Base-by-base conservation (phyloP, 441 rosid genomes). In the Syzygium syzygioides region DNA sequence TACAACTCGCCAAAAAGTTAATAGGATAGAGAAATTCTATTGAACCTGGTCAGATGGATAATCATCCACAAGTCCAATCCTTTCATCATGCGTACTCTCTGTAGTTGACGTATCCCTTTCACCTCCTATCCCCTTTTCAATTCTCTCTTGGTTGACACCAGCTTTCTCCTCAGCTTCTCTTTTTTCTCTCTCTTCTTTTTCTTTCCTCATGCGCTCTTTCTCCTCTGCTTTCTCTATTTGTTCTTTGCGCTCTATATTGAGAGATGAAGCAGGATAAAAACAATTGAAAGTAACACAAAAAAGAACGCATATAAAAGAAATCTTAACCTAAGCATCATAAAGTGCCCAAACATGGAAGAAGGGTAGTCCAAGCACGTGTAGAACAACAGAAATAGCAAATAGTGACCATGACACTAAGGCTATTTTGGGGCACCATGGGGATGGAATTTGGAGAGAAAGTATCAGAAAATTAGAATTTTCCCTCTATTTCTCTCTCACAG, bases 1-100 rank as follows among this genome's bases (percentile, higher is more conserved):
- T 37, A 71, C 83, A 37, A 37, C n/a, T 37, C 1, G 9, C 1
- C 5, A 71, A 71, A 71, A 71, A 20, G n/a, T 37, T 37, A 12
- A 71, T 20, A 71, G 52, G 83, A 20, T 12, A 37, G 52, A 71
- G 60, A 57, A 79, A 68, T 45, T 56, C 59, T 88, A 83, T 76
- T 90, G 86, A 86, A 95, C 99, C 99, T 94, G 95, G 90, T 93
- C 87, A 60, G 91, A 57, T 86, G 92, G 90, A 86, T 92, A 88
- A 90, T 97, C 96, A 59, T 95, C 95, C 57, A 92, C 53, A 76
- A 89, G 91, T 90, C 95, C 96, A 89, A 94, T 92, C 89, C 89
- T 90, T 90, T 94, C 94, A 59, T 93, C 90, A 86, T 88, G 86
- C 55, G 56, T 56, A 85, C 79, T 90, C 89, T 91, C 95, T 34